A percentile compares a stretch with the other conserved stretches of the same genome.
Conservation (phyloP, 1,139 yeast species). For the Pichia sp. region DNA sequence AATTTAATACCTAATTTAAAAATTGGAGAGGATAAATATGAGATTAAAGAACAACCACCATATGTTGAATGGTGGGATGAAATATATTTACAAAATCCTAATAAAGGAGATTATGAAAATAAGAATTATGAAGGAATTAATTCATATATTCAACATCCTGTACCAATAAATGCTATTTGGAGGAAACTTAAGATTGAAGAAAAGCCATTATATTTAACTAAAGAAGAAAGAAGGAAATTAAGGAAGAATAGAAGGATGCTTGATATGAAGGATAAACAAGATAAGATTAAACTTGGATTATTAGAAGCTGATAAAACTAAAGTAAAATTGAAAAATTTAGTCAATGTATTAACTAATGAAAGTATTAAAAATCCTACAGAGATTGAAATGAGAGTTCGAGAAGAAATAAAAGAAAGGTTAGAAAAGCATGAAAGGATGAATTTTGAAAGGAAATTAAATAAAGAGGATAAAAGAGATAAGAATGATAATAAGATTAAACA, state of each 20-base stretch:
- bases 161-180: slow-evolving; percentile 55
- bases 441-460: slow-evolving; percentile 52
- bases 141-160: slow-evolving; percentile 79
- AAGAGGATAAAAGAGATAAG: slow-evolving; percentile 49
- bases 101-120: slow-evolving; percentile 23
- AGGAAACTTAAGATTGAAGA: slow-evolving; percentile 36
- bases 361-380: slow-evolving; percentile 88
- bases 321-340: slow-evolving; percentile 72
- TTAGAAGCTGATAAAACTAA: slow-evolving; percentile 90
- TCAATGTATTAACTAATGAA: slow-evolving; percentile 79
- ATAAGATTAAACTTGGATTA: slow-evolving; percentile 70
- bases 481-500: slow-evolving; percentile 38
- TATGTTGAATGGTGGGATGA: slow-evolving; percentile 80
- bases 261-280: slow-evolving; percentile 64
- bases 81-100: slow-evolving; percentile 35
- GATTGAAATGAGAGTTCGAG: slow-evolving; percentile 65
- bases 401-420: slow-evolving; percentile 61
- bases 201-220: slow-evolving; percentile 58
- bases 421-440: slow-evolving; percentile 58
- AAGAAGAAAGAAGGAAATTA: slow-evolving; percentile 67
- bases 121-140: slow-evolving; percentile 24
- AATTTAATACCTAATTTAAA: slow-evolving; percentile 45
- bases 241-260: slow-evolving; percentile 66
- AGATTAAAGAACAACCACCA: slow-evolving; percentile 44
- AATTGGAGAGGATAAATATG: slow-evolving; percentile 48